Evolutionary conservation across 805 yeast species (phyloP).

Genomic region (Metschnikowia peoriensis): DNA sequence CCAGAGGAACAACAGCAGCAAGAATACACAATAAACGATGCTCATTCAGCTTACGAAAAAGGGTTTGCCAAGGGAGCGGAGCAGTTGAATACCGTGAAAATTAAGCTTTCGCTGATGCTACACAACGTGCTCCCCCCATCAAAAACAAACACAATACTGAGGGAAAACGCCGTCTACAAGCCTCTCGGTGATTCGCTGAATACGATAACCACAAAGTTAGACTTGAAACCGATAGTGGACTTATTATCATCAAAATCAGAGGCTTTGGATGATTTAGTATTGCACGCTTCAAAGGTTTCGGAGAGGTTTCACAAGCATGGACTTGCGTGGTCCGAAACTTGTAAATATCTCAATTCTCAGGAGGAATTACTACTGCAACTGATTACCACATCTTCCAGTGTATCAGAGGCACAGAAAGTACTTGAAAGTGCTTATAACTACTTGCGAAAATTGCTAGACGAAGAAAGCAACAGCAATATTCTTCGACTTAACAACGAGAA

Average conservation of each 20-base stretch:
- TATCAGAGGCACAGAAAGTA: not conserved
- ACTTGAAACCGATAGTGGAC: slow-evolving; percentile 32
- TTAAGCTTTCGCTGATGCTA: slow-evolving; percentile 8
- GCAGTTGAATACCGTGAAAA: slow-evolving; percentile 25
- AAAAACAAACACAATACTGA: not conserved
- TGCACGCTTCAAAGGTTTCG: slow-evolving; percentile 26
- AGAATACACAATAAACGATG: not conserved
- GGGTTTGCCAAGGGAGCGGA: slow-evolving; percentile 37
- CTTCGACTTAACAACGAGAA: not conserved
- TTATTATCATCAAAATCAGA: slow-evolving; percentile 29
- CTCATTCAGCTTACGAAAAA: slow-evolving; percentile 30
- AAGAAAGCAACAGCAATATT: not conserved
- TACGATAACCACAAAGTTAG: slow-evolving; percentile 32
- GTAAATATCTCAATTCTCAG: slow-evolving; percentile 21
- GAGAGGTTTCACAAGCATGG: slow-evolving; percentile 28
- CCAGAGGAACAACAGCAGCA: slow-evolving; percentile 7
- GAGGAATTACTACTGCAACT: slow-evolving; percentile 25
- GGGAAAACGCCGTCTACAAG: not conserved
- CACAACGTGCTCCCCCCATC: slow-evolving; percentile 1
- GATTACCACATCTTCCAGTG: not conserved
- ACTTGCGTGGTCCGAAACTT: slow-evolving; percentile 28
- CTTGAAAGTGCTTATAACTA: not conserved
- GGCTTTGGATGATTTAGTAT: slow-evolving; percentile 26
- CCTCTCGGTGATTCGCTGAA: slow-evolving; percentile 34
- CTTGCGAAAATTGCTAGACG: slow-evolving; percentile 1